phyloP scores from a whole-genome alignment of 768 basidiomycete genomes.

The Obba rivulosa region DNA sequence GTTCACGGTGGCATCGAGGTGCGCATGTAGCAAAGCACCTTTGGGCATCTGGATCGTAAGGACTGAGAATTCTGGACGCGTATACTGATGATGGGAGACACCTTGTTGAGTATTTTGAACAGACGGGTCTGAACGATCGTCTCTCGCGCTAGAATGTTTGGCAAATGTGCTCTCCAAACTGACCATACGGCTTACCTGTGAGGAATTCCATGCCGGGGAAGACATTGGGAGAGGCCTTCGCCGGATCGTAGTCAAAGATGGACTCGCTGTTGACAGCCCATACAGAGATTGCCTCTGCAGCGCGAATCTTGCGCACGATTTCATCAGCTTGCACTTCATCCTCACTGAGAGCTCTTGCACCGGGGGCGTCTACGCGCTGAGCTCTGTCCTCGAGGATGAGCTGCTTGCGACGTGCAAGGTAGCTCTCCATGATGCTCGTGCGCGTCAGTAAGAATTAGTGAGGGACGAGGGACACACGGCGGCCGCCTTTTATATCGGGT shows the following conservation, averaged over 20 bases:
- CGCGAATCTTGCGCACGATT: slow-evolving; percentile 50
- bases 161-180: neutral
- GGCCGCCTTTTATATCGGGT: too few species aligned
- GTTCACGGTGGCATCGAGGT: slow-evolving; percentile 71
- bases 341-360: slow-evolving; percentile 1
- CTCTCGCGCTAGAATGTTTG: slow-evolving; percentile 9
- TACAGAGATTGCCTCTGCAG: slow-evolving; percentile 46
- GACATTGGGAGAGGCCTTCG: slow-evolving; percentile 46
- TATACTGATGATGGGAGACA: slow-evolving; percentile 10
- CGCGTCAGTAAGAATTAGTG: too few species aligned
- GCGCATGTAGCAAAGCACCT: slow-evolving; percentile 68
- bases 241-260: slow-evolving; percentile 2
- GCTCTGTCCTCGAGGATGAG: slow-evolving; percentile 24
- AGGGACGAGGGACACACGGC: too few species aligned
- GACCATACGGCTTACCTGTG: slow-evolving; percentile 39
- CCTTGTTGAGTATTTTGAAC: slow-evolving; percentile 60
- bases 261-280: slow-evolving; percentile 46
- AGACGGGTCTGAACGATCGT: slow-evolving; percentile 54
- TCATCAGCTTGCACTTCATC: slow-evolving; percentile 51
- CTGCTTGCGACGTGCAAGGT: slow-evolving; percentile 15
- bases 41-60: slow-evolving; percentile 61
- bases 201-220: slow-evolving; percentile 80
- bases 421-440: slow-evolving; percentile 14
- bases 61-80: neutral
- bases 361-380: slow-evolving; percentile 19